phyloP scores from a whole-genome alignment of 257 asterid genomes.

The Verbascum thapsus region DNA sequence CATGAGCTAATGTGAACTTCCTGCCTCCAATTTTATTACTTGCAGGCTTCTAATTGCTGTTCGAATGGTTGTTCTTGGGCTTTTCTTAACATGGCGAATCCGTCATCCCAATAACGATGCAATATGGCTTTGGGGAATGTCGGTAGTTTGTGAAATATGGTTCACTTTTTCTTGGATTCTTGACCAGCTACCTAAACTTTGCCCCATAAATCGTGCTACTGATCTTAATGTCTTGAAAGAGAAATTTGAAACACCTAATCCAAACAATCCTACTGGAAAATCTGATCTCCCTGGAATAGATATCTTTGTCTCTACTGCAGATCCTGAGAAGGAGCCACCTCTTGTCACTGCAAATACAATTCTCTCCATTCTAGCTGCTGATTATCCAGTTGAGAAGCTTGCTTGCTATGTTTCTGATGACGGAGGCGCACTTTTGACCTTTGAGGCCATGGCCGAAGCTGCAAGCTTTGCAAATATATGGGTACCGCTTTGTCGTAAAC shows the following conservation, averaged over 20 bases:
- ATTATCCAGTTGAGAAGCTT: conserved; percentile 74
- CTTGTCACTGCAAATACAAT: conserved; percentile 82
- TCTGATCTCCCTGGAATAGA: conserved; percentile 77
- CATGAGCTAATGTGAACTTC: conserved; percentile 27
- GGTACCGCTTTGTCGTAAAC: conserved; percentile 83
- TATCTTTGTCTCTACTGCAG: conserved; percentile 75
- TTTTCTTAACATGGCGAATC: conserved; percentile 70
- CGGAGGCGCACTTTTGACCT: conserved; percentile 78
- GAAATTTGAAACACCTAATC: conserved; percentile 59
- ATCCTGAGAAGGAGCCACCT: conserved; percentile 82
- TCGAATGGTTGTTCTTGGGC: conserved; percentile 63
- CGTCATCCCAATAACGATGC: conserved; percentile 67
- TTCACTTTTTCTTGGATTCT: conserved; percentile 81
- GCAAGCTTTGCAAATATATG: conserved; percentile 74
- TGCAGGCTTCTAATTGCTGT: conserved; percentile 56
- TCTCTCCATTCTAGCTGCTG: conserved; percentile 62
- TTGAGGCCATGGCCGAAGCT: conserved; percentile 84
- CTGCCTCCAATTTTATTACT: conserved; percentile 13
- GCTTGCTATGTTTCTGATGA: conserved; percentile 80
- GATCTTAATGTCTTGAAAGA: conserved; percentile 69
- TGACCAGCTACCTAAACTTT: conserved; percentile 71
- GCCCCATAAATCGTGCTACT: conserved; percentile 74
- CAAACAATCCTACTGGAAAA: conserved; percentile 63
- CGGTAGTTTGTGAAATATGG: conserved; percentile 77
- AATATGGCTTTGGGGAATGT: conserved; percentile 80